Evolutionary conservation across 352 stramenopile species (phyloP).

Genomic region (Elongisporangium prolatum): DNA sequence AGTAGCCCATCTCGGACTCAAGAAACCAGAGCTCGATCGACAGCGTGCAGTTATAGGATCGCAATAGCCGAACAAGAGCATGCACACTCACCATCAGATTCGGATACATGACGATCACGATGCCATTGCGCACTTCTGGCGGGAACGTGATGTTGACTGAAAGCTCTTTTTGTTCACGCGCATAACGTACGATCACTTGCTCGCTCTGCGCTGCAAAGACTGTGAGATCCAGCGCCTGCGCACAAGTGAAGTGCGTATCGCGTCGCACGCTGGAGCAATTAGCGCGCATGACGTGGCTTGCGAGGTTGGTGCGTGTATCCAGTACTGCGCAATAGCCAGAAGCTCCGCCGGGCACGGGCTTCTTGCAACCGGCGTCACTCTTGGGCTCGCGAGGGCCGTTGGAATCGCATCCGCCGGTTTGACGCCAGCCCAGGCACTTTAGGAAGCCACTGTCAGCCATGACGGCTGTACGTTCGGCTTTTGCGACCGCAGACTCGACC

Average conservation of each 20-base stretch:
- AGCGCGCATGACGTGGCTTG: conserved; percentile 21
- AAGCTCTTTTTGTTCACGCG: background rate
- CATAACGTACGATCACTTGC: conserved; percentile 9
- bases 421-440: conserved; percentile 41
- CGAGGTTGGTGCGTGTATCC: conserved; percentile 22
- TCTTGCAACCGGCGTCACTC: conserved; percentile 24
- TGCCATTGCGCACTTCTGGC: conserved; percentile 14
- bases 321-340: conserved; percentile 42
- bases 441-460: conserved; percentile 1
- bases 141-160: background rate
- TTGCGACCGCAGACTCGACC: conserved; percentile 3
- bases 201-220: conserved; percentile 20
- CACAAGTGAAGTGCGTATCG: conserved; percentile 30
- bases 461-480: background rate
- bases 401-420: conserved; percentile 31
- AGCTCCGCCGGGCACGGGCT: conserved; percentile 14
- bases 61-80: conserved; percentile 26
- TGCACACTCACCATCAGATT: conserved; percentile 46
- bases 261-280: conserved; percentile 28
- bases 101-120: conserved; percentile 56
- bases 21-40: conserved; percentile 54
- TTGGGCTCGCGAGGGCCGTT: conserved; percentile 25
- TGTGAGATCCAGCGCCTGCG: conserved; percentile 26
- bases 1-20: conserved; percentile 22
- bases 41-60: conserved; percentile 27